Percentiles rank a stretch among this genome's conserved stretches.
phyloP scores from a whole-genome alignment of 2,329 filamentous ascomycete species.

The Salinomyces thailandicus region DNA sequence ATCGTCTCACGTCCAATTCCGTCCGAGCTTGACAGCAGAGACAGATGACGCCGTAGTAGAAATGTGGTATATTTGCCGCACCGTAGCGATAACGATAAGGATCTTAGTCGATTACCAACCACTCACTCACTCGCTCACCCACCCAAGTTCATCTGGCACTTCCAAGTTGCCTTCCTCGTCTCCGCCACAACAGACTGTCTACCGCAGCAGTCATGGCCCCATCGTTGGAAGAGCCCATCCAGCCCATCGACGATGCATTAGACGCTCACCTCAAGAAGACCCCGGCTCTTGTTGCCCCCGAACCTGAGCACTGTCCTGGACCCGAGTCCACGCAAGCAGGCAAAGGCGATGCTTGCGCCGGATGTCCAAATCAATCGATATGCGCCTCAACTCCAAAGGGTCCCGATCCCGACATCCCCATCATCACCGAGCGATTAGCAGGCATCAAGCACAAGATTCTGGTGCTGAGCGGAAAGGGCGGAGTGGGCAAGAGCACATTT shows the following conservation, averaged over 20 bases:
- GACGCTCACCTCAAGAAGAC: constrained; percentile 65
- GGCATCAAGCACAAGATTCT: constrained; percentile 85
- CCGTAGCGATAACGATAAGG: not conserved
- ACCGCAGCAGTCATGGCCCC: constrained; percentile 55
- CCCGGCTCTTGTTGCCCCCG: constrained; percentile 80
- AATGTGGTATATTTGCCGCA: not conserved
- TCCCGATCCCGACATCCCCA: constrained; percentile 82
- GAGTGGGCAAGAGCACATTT: constrained; percentile 93
- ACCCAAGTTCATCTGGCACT: too few relatives aligned
- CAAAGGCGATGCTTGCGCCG: constrained; percentile 71
- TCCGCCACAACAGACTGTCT: constrained; percentile 1
- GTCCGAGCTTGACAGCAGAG: too few relatives aligned
- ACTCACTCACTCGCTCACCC: too few relatives aligned
- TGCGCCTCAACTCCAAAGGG: constrained; percentile 92
- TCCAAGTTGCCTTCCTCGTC: too few relatives aligned
- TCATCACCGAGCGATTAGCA: constrained; percentile 74
- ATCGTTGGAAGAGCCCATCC: constrained; percentile 60
- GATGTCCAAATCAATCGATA: constrained; percentile 91
- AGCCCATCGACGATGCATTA: constrained; percentile 47
- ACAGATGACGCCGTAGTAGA: too few relatives aligned
- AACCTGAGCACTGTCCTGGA: constrained; percentile 91
- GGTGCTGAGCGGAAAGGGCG: constrained; percentile 87
- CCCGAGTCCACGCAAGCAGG: constrained; percentile 64
- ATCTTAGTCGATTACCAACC: not conserved
- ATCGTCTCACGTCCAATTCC: too few relatives aligned